A percentile compares a stretch with the other conserved stretches of the same genome.
Conservation (phyloP, 768 basidiomycete species). For the Russula vinacea region DNA sequence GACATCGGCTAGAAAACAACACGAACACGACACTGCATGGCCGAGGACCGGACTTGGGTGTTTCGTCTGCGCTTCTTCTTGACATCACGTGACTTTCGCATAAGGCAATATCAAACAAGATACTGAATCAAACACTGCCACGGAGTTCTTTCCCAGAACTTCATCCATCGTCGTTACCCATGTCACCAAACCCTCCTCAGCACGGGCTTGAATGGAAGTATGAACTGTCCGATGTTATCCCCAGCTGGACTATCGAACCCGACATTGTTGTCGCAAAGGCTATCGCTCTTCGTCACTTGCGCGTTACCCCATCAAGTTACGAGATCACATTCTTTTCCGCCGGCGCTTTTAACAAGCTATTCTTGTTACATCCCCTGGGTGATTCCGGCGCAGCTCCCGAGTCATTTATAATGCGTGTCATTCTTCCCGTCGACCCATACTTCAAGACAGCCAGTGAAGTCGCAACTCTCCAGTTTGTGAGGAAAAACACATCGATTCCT, state of each 20-base stretch:
- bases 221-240: not conserved
- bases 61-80: no score
- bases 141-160: not conserved
- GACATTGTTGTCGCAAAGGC: not conserved
- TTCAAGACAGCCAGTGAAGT: constrained; percentile 38
- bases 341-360: constrained; percentile 3
- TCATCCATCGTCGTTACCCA: not conserved
- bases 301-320: not conserved
- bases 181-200: not conserved
- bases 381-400: not conserved
- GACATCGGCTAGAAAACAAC: no score
- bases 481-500: constrained; percentile 32
- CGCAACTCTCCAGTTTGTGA: constrained; percentile 34
- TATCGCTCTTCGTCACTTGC: not conserved
- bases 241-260: not conserved
- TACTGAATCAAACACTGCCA: no score
- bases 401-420: constrained; percentile 6
- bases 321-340: not conserved
- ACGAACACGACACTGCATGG: no score
- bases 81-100: not conserved
- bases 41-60: no score
- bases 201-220: constrained; percentile 8
- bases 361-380: not conserved
- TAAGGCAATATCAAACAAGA: no score
- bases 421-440: constrained; percentile 9